Evolutionary conservation across 129 eudicot species (phyloP), one percentile per base, ranked within the genome.

Genomic region (Gnaphalium uliginosum): DNA sequence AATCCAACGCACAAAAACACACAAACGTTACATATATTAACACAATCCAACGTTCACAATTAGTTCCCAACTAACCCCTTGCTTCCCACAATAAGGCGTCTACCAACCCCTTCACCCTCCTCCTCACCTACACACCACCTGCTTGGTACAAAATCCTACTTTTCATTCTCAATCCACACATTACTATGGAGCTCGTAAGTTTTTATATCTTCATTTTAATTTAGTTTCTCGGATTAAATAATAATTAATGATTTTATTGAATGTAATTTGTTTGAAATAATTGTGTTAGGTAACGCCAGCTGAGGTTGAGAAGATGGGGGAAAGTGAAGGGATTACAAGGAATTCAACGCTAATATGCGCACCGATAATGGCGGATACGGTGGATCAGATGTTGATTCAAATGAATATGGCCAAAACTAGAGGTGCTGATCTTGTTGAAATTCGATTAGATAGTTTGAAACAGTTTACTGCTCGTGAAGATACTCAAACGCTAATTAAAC

Each of bases 341-440:
- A 90, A 90, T 62, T 79, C 85, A 9, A 93, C 98, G 19, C 69
- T 88, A 69, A 87, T 94, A 41, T 94, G 99, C 81, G 96, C 88
- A 11, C 96, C 99, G 23, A 54, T 94, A 57, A 91, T 94, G 99
- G 96, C 89, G 48, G 96, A 87, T 66, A 65, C 96, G n/a, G 96
- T 91, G 78, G 90, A 87, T 62, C 86, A 86, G 77, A 81, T 89
- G 89, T 59, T 86, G 79, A 74, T 73, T 80, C 86, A 79, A 6
- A 89, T 89, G 87, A 85, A 79, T 69, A 53, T 66, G 66, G 97
- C 99, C 3, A 91, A 91, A 76, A 24, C 69, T 15, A 68, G 83
- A 50, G 99, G 94, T 67, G 99, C 92, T 58, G 99, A 94, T 78
- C 84, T 91, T 76, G 99, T 94, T 65, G 99, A 94, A 73, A 69